Base-by-base conservation (phyloP, 306 rosid genomes). In the Sechiopsis laciniata region DNA sequence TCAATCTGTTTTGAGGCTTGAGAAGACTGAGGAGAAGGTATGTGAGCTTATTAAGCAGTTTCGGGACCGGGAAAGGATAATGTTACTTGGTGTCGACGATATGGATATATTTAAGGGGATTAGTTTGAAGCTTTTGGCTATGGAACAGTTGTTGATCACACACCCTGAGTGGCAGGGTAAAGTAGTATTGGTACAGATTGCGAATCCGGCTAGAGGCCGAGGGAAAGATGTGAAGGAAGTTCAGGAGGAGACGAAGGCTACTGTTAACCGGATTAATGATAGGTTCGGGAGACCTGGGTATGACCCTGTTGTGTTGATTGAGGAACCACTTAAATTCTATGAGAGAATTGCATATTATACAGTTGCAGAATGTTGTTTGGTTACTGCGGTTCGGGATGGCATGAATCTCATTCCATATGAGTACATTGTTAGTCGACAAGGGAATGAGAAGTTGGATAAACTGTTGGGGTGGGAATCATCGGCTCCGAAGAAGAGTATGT, bases 51-150 rank as follows among this genome's bases (percentile, higher is more conserved):
- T 82, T 21, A 67, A 48, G 37, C 82, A 84, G 82, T 88, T 78
- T 63, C 42, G 74, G 9, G 87, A 79, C 11, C 79, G 59, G 62
- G 90, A 86, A 21, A 84, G 86, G 83, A 84, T 26, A 72, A 75
- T 88, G 87, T 56, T 88, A 79, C 92, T 84, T 55, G 97, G 82
- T 10, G 95, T 91, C n/a, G 97, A 91, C 78, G 97, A 91, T 85
- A 91, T 91, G 97, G 97, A 91, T 70, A 88, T 88, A 20, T 91
- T 91, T 24, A 88, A 91, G 80, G 97, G 97, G 42, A 91, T 91
- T 57, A 88, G 88, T 80, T 62, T 91, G 82, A 91, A 91, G 88
- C 83, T 91, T 20, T 80, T 88, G 85, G 97, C 97, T 17, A 88
- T 91, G 95, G 97, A 88, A 75, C 95, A 91, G 70, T 88, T 88